Conservation (phyloP, 164 flowering plant genomes). For the Aristolochia fimbriata region DNA sequence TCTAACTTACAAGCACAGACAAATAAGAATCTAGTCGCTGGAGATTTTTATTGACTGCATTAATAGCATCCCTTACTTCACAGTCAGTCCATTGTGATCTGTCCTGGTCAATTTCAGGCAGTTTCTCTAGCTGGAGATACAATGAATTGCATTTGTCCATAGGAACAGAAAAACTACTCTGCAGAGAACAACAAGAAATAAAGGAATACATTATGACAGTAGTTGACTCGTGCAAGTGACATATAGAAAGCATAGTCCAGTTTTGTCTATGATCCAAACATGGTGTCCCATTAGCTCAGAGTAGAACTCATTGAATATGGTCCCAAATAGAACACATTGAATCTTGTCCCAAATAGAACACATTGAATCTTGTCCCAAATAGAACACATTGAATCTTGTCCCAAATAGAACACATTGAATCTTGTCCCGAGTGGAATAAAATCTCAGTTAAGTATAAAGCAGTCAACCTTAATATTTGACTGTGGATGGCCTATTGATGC, state of each 20-base stretch:
- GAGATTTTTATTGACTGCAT: constrained; percentile 61
- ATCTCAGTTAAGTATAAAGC: not conserved
- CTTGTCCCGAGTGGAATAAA: not conserved
- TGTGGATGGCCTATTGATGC: constrained; percentile 41
- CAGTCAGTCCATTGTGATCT: constrained; percentile 72
- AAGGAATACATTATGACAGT: not conserved
- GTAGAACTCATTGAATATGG: too few relatives aligned
- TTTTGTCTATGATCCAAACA: too few relatives aligned
- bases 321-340: too few relatives aligned
- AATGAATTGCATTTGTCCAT: constrained; percentile 36
- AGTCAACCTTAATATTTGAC: constrained; percentile 33
- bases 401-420: not conserved
- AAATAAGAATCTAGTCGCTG: constrained; percentile 53
- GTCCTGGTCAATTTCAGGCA: constrained; percentile 58
- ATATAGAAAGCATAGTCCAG: too few relatives aligned
- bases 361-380: not conserved
- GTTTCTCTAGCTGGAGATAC: constrained; percentile 48
- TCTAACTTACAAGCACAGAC: constrained; percentile 45
- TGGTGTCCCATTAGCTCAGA: too few relatives aligned
- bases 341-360: too few relatives aligned
- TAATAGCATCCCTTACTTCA: constrained; percentile 60
- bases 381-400: not conserved
- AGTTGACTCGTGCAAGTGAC: not conserved
- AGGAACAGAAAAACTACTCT: constrained; percentile 41
- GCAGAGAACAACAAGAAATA: constrained; percentile 18